Base-by-base conservation (phyloP, 73 alveolate genomes). In the Durusdinium trenchii region DNA sequence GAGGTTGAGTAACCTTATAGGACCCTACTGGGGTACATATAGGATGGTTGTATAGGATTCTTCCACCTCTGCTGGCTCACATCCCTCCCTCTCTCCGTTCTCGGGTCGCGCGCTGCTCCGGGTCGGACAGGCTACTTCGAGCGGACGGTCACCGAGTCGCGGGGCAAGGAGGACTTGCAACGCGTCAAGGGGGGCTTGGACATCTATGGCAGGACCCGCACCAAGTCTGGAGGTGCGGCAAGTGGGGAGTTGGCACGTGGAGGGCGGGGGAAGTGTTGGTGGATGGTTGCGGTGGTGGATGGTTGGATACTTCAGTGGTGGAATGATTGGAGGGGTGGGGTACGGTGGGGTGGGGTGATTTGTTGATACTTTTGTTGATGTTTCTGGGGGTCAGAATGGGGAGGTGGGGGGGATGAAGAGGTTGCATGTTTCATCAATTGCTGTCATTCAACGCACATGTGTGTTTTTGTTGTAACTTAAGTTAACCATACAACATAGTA, bases 51-150 rank as follows among this genome's bases (percentile, higher is more conserved):
- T 60, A 60, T 60, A 32, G 18, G 73, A 32, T 32, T 23, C 12
- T 23, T 57, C 32, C 69, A 57, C 23, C 23, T 57, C 69, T 16
- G 23, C 69, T 16, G 32, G 32, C 23, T 57, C 12, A 23, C 69
- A 12, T 57, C 69, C 69, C 12, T 57, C 32, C 12, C 23, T 57
- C 30, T 23, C 73, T 12, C 73, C 73, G 1, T 2, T 60, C n/a
- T 60, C 30, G 1, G n/a, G 73, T 60, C 30, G n/a, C 73, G 30
- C 73, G n/a, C 18, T 60, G n/a, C 73, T 32, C 18, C 18, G 73
- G n/a, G n/a, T n/a, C 73, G 7, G 36, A 26, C 79, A 91, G 98
- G 98, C 76, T 91, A 91, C 98, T 91, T 91, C 76, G 98, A 91
- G 89, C 98, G 98, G 76, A 87, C 95, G 50, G 82, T 78, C 79